Evolutionary conservation across 352 stramenopile genomes (phyloP).

Genomic region (Globisporangium heterothallicum): DNA sequence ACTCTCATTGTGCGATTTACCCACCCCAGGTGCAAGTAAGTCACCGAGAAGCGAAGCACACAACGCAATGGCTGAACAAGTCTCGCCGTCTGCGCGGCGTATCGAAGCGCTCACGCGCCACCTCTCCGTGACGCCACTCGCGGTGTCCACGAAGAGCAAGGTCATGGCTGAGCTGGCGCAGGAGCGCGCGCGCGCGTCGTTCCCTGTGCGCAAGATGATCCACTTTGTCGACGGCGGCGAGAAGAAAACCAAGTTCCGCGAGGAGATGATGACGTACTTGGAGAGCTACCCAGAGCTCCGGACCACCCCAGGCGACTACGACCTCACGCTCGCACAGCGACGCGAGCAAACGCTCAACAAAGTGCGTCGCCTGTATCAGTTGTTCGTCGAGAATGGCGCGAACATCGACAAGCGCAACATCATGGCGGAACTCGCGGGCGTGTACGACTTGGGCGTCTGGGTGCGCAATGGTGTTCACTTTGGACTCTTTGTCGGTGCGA

Average conservation of each 20-base stretch:
- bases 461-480: conserved; percentile 82
- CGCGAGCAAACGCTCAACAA: conserved; percentile 47
- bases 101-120: conserved; percentile 50
- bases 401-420: conserved; percentile 52
- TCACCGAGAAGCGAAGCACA: background rate
- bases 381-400: conserved; percentile 56
- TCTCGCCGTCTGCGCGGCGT: conserved; percentile 22
- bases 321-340: conserved; percentile 41
- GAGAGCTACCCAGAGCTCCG: conserved; percentile 39
- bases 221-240: conserved; percentile 53
- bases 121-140: conserved; percentile 19
- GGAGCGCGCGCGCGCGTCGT: conserved; percentile 43
- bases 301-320: conserved; percentile 32
- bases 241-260: conserved; percentile 33
- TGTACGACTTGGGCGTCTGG: conserved; percentile 63
- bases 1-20: background rate
- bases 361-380: conserved; percentile 46
- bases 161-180: conserved; percentile 40
- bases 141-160: conserved; percentile 34
- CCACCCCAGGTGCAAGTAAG: background rate
- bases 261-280: conserved; percentile 48
- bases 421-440: conserved; percentile 53
- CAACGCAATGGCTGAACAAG: conserved; percentile 20
- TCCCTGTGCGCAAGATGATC: conserved; percentile 49
- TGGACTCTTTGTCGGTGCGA: conserved; percentile 71